Conservation (phyloP, 1,284 basidiomycete species). For the Thecaphora thlaspeos region DNA sequence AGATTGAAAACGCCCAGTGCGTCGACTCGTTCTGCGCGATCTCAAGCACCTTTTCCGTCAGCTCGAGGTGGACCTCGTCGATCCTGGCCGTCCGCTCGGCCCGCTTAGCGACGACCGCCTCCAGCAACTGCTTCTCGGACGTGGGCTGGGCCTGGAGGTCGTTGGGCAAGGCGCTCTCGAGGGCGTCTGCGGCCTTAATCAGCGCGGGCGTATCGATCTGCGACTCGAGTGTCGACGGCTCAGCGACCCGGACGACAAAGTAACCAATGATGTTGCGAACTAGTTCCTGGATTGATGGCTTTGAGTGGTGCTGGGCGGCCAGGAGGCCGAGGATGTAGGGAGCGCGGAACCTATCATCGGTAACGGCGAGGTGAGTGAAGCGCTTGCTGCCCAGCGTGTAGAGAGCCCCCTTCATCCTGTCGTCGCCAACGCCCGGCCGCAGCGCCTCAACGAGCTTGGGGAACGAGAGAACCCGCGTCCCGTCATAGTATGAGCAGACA, state of each 20-base stretch:
- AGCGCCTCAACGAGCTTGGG: constrained; percentile 71
- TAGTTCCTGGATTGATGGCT: constrained; percentile 85
- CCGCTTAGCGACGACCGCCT: constrained; percentile 52
- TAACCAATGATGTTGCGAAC: constrained; percentile 74
- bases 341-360: constrained; percentile 70
- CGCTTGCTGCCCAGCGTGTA: constrained; percentile 81
- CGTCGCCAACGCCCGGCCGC: constrained; percentile 66
- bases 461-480: constrained; percentile 73
- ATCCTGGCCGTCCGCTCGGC: constrained; percentile 50
- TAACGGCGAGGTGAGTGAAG: constrained; percentile 57
- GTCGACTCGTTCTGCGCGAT: constrained; percentile 69
- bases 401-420: constrained; percentile 91
- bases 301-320: constrained; percentile 85
- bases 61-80: constrained; percentile 54
- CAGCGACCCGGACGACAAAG: constrained; percentile 55
- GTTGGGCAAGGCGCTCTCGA: constrained; percentile 13
- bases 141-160: constrained; percentile 3
- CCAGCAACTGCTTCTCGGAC: constrained; percentile 46
- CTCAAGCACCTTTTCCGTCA: constrained; percentile 69
- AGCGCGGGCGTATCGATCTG: constrained; percentile 29
- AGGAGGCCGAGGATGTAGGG: constrained; percentile 73
- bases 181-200: constrained; percentile 17
- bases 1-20: constrained; percentile 89
- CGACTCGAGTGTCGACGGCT: constrained; percentile 48
- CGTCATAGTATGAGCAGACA: constrained; percentile 74